A percentile compares a stretch with the other conserved stretches of the same genome.
These are phyloP conservation scores for Fusarium setosum DNA, from an alignment of 2,329 filamentous ascomycete species.

Conservation along the genomic window DNA sequence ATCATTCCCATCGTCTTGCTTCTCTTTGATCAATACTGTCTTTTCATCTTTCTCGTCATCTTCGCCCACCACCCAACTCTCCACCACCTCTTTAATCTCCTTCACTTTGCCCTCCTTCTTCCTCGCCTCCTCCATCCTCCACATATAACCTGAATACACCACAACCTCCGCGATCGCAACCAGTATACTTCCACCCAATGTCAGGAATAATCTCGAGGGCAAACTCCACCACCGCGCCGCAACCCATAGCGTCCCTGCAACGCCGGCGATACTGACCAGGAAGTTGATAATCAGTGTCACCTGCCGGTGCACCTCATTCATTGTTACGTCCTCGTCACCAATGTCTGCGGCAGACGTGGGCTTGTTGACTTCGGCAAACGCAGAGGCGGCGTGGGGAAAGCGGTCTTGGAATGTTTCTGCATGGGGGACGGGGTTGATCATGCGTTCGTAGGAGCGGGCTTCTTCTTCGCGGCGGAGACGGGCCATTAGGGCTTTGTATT, in stretches of 20 bases:
- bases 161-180: conserved; percentile 82
- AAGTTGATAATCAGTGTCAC: conserved; percentile 90
- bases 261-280: conserved; percentile 84
- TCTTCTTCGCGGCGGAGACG: conserved; percentile 87
- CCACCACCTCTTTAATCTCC: conserved; percentile 76
- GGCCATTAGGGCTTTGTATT: conserved; percentile 91
- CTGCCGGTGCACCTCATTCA: conserved; percentile 82
- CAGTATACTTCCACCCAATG: conserved; percentile 75
- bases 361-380: conserved; percentile 66
- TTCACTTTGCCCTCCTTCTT: conserved; percentile 67
- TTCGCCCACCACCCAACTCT: conserved; percentile 75
- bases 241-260: conserved; percentile 82
- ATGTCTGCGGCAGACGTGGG: conserved; percentile 58
- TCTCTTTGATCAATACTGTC: conserved; percentile 39
- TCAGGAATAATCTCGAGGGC: conserved; percentile 75
- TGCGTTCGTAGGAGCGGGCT: conserved; percentile 81
- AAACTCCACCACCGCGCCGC: conserved; percentile 80
- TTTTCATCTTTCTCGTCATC: conserved; percentile 44
- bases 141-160: conserved; percentile 80
- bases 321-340: conserved; percentile 73
- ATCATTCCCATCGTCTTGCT: conserved; percentile 28
- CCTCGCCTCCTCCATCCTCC: conserved; percentile 77
- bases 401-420: conserved; percentile 70
- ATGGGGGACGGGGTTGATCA: conserved; percentile 71
- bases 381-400: conserved; percentile 66